Base-by-base conservation (phyloP, 441 rosid genomes). In the Corymbia citriodora region DNA sequence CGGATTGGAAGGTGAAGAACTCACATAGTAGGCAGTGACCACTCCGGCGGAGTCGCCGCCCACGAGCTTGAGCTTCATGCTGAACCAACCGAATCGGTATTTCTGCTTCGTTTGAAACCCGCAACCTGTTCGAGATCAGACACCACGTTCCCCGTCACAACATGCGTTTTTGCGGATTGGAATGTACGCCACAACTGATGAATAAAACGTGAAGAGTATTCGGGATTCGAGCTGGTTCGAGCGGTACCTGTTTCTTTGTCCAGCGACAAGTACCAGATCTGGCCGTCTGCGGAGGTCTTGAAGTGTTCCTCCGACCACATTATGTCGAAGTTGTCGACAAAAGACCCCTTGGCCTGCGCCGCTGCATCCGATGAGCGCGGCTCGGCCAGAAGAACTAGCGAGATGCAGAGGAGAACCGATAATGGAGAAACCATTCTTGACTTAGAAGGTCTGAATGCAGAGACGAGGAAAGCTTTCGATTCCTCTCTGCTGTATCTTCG, bases 21-120 rank as follows among this genome's bases (percentile, higher is more conserved):
- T 93, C 89, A 97, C 99, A 91, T 98, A 97, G 91, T 96, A 98
- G 85, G 99, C 99, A 31, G 99, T 98, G 40, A 98, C 99, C 7
- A 98, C 98, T 50, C 99, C 99, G 21, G 99, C 99, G 7, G 99
- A 98, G 90, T 97, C 99, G 88, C 99, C 99, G 55, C 98, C 99
- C 21, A 97, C 99, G 87, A 98, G 92, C 90, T 97, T 98, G 92
- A 98, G 92, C 95, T 98, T 97, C 99, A 97, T 98, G 93, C 99
- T 96, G 87, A 98, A 98, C 99, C 99, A 97, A 6, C 99, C 99
- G 87, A 96, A 97, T 94, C 99, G 93, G 94, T 98, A 98, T 89
- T 90, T 95, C 93, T 96, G 97, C 90, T 97, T 98, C 25, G 99
- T 98, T 92, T 96, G 97, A 92, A 98, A 98, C 57, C 99, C 99